Conservation (phyloP, 2,329 filamentous ascomycete genomes). For the Tolypocladium album region DNA sequence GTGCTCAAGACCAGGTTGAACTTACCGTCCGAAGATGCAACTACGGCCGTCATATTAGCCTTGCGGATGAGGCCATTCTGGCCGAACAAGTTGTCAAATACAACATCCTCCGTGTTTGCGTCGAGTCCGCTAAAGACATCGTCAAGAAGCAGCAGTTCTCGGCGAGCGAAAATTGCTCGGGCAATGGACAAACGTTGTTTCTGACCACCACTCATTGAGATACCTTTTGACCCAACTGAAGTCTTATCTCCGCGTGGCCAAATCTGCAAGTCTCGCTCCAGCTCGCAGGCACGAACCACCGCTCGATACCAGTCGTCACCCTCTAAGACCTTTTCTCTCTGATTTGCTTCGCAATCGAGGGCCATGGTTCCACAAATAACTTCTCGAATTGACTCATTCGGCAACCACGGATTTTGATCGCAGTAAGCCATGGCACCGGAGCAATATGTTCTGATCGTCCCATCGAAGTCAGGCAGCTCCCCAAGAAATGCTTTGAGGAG, state of each 20-base stretch:
- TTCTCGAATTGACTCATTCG: conserved; percentile 17
- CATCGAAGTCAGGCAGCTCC: conserved; percentile 9
- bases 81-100: conserved; percentile 9
- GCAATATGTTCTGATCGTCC: conserved; percentile 4
- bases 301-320: conserved; percentile 11
- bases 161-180: conserved; percentile 12
- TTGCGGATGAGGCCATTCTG: conserved; percentile 7
- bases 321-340: conserved; percentile 2
- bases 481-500: conserved; percentile 16
- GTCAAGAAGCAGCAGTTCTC: conserved; percentile 11
- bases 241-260: conserved; percentile 18
- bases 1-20: neutral
- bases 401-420: conserved; percentile 9
- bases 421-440: conserved; percentile 13
- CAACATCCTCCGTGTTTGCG: conserved; percentile 7
- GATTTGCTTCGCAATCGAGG: conserved; percentile 30
- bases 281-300: conserved; percentile 13
- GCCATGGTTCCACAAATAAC: conserved; percentile 17
- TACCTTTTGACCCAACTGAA: conserved; percentile 17
- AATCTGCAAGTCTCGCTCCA: conserved; percentile 10
- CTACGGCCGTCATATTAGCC: conserved; percentile 6
- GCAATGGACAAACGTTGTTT: conserved; percentile 15
- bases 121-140: conserved; percentile 18
- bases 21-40: conserved; percentile 5
- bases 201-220: conserved; percentile 22